Evolutionary conservation across 2,329 filamentous ascomycete genomes (phyloP).

Genomic region (Cytospora schulzeri): DNA sequence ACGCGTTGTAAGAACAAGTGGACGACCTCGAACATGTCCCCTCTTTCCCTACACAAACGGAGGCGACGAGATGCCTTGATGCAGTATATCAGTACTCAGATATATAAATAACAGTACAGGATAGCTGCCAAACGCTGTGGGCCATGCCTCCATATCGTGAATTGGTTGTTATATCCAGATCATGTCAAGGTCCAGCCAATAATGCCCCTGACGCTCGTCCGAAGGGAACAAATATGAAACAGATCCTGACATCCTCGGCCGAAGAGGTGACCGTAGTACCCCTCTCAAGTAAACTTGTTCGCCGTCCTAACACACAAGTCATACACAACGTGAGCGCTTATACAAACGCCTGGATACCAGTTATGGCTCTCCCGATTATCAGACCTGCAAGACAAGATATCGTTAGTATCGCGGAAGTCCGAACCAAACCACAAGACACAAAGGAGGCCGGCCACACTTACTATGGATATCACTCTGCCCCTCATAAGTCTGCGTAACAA

Average conservation of each 20-base stretch:
- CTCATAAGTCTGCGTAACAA: slow-evolving; percentile 97
- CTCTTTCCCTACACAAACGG: background rate
- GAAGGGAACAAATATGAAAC: background rate
- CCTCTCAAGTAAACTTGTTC: too few relatives aligned
- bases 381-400: slow-evolving; percentile 52
- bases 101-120: background rate
- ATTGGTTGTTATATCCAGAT: background rate
- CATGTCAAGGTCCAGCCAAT: background rate
- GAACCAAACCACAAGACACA: slow-evolving; percentile 9
- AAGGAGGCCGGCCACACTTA: slow-evolving; percentile 51
- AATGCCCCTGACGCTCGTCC: background rate
- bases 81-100: too few relatives aligned
- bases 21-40: background rate
- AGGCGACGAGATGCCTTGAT: background rate
- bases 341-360: slow-evolving; percentile 78
- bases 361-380: slow-evolving; percentile 67
- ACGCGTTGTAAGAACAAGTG: background rate
- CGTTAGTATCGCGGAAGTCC: slow-evolving; percentile 33
- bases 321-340: slow-evolving; percentile 39
- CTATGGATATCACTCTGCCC: slow-evolving; percentile 97
- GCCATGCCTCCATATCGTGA: background rate
- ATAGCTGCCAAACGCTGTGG: background rate
- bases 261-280: background rate
- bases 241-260: background rate
- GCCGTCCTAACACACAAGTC: background rate